Base-by-base conservation (phyloP, 2,329 filamentous ascomycete genomes). In the Paecilomyces sp. region DNA sequence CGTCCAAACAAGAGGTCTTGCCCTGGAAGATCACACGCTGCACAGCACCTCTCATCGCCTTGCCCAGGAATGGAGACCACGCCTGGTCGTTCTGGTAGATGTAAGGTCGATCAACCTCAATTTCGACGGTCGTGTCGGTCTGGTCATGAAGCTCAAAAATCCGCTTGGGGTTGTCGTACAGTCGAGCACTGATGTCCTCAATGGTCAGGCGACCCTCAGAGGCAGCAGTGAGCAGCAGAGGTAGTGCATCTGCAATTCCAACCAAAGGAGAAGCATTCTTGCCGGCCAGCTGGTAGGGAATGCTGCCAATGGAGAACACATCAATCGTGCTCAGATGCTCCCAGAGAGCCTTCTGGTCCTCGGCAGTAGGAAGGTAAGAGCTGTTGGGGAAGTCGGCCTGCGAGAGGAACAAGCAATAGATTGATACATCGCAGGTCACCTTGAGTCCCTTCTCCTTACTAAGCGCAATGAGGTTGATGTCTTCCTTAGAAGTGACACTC, bases 111-210 rank as follows among this genome's bases (percentile, higher is more conserved):
- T 91, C 89, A 66, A 92, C 81, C 75, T 92, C 89, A 24, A 90
- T 82, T 77, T 92, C 89, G 36, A 92, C 82, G 4, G 84, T 85
- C 41, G 88, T 87, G 60, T 86, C 86, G n/a, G 83, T 76, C 75
- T 92, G 89, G 66, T 92, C 89, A 65, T 92, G 89, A 56, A 92
- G 83, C 77, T 92, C 89, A 66, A 92, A 92, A 67, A 92, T 92
- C 70, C 84, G 83, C 78, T 88, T 89, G 2, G 89, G 89, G 71
- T 91, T 92, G 70, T 90, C 87, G 71, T 92, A 88, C 54, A 92
- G 81, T 51, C 88, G 85, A 58, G 77, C 71, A 70, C 85, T 88
- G 71, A 92, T 83, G 69, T 92, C 89, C 33, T 92, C 88, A 36
- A 92, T 76, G 3, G 87, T 90, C 67, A 92, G 75, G 68, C 82